Conservation (phyloP, 768 basidiomycete species). For the Phlebiopsis flavidoalba region DNA sequence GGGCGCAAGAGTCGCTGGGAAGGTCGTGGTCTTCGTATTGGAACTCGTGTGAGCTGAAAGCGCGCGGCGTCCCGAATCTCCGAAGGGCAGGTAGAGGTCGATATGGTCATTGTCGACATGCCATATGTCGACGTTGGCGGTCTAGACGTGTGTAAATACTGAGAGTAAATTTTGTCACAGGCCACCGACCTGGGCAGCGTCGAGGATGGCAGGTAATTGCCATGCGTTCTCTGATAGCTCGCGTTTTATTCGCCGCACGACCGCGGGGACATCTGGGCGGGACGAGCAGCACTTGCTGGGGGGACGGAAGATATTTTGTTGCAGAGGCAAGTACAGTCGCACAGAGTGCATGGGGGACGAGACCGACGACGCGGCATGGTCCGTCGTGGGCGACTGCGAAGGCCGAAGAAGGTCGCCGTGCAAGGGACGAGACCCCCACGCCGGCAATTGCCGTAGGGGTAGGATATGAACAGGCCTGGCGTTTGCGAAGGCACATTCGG, state of each 20-base stretch:
- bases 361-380: not conserved
- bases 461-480: not conserved
- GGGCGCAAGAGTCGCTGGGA: conserved; percentile 23
- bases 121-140: conserved; percentile 40
- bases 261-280: not conserved
- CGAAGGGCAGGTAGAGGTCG: conserved; percentile 43
- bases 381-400: not conserved
- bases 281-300: not conserved
- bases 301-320: not conserved
- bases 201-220: not conserved
- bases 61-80: conserved; percentile 9
- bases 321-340: not conserved
- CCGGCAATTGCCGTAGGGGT: conserved; percentile 1
- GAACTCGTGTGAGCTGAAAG: conserved; percentile 14
- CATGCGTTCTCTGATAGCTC: not conserved
- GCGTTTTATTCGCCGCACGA: not conserved
- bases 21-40: conserved; percentile 32
- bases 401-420: not conserved
- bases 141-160: not conserved
- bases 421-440: not conserved
- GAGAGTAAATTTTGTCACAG: not conserved
- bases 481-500: not conserved
- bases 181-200: conserved; percentile 1
- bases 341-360: not conserved
- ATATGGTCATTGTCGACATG: conserved; percentile 38